Base-by-base conservation (phyloP, 208 protist species). In the Borovskyia barvae region DNA sequence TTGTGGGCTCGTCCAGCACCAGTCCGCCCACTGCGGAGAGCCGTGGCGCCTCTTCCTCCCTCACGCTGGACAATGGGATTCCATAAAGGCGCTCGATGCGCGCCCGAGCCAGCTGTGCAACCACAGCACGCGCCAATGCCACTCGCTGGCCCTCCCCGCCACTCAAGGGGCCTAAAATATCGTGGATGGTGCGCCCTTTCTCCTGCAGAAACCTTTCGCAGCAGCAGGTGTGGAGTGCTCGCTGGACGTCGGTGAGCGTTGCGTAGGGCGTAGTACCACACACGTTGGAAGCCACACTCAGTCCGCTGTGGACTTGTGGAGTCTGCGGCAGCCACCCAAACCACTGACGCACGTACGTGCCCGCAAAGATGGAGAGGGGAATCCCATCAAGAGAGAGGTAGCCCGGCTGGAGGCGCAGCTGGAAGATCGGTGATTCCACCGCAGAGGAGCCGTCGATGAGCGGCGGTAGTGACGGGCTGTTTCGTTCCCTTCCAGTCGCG, bases 121-220 rank as follows among this genome's bases (percentile, higher is more conserved):
- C 63, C 11, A 97, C 51, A 5, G 80, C 80, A 8, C 92, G 76
- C 17, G 94, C 95, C 29, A 98, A 85, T 12, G 90, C 91, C 22
- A 98, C 59, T 3, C 95, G 75, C 77, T 98, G 97, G 54, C 79
- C 86, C 74, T 98, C 89, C 3, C 96, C 96, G 14, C 84, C 80
- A 33, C 82, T 94, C 2, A 97, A 51, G 1, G 56, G 60, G 5
- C 84, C 87, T 7, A 80, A 68, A 3, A 4, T 37, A 28, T 66
- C 82, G 40, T 79, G 29, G 24, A 85, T 60, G 6, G 45, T 76
- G 67, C 28, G 76, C 69, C 24, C 55, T 6, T n/a, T 53, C 5
- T 60, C 35, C 15, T 62, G 22, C 30, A 89, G 64, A 43, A 91
- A 87, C 17, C 66, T 52, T n/a, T 58, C 39, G 40, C 81, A 84